Evolutionary conservation across 805 yeast species (phyloP).

Genomic region (Priceomyces haplophilus): DNA sequence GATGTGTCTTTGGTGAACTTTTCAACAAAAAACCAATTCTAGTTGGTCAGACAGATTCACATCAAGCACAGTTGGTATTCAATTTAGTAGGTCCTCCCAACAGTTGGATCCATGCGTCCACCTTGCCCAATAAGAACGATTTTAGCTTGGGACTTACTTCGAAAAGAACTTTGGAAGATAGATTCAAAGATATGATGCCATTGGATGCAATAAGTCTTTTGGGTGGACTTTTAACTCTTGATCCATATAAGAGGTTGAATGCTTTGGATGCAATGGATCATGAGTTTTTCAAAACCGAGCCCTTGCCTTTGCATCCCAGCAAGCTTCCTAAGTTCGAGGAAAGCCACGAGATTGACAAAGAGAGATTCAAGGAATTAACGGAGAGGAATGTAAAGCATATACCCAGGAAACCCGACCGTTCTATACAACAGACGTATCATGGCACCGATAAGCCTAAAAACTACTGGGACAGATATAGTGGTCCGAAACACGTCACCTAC

Average conservation of each 20-base stretch:
- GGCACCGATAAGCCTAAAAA: neutral
- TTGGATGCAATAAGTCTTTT: conserved; percentile 56
- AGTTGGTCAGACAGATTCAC: conserved; percentile 80
- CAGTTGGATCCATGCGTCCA: conserved; percentile 59
- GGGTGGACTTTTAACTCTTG: conserved; percentile 57
- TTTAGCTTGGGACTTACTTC: conserved; percentile 45
- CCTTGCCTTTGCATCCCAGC: conserved; percentile 54
- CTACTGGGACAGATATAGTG: neutral
- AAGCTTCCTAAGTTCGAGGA: conserved; percentile 72
- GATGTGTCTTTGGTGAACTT: conserved; percentile 92
- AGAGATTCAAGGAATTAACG: conserved; percentile 49
- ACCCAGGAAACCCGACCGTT: neutral
- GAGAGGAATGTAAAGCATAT: conserved; percentile 3
- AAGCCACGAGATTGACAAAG: conserved; percentile 83
- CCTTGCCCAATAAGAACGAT: conserved; percentile 54
- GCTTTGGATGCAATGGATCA: conserved; percentile 77
- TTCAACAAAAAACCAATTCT: conserved; percentile 78
- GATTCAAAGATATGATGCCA: conserved; percentile 44
- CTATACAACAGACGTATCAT: neutral
- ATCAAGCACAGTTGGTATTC: conserved; percentile 83
- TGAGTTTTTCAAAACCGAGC: conserved; percentile 63
- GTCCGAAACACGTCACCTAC: neutral
- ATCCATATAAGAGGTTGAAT: conserved; percentile 72
- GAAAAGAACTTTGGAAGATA: conserved; percentile 44
- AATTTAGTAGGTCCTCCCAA: conserved; percentile 79